phyloP scores from a whole-genome alignment of 164 flowering plant genomes.

The Brasenia schreberi region DNA sequence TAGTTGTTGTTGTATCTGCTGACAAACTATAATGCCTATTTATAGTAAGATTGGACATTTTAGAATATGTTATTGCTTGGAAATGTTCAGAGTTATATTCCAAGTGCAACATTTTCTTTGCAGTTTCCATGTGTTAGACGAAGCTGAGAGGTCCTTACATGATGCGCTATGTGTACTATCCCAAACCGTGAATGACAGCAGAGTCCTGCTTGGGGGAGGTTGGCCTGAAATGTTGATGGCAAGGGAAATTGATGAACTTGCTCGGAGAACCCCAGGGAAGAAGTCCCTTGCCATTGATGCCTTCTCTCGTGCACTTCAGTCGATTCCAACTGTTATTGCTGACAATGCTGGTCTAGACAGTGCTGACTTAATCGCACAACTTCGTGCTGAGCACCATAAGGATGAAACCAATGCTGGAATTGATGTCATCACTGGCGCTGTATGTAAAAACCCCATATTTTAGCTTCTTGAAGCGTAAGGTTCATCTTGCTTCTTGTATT shows the following conservation, averaged over 20 bases:
- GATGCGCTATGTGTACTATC: constrained; percentile 97
- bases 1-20: too few species aligned
- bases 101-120: constrained; percentile 5
- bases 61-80: too few species aligned
- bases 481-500: background rate
- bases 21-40: too few species aligned
- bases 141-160: constrained; percentile 95
- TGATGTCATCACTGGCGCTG: constrained; percentile 88
- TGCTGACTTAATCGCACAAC: constrained; percentile 83
- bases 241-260: constrained; percentile 89
- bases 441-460: constrained; percentile 23
- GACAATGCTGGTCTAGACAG: constrained; percentile 99
- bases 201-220: constrained; percentile 93
- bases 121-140: constrained; percentile 92
- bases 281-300: constrained; percentile 96
- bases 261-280: constrained; percentile 89
- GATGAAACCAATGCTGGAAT: constrained; percentile 76
- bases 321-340: constrained; percentile 89
- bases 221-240: constrained; percentile 99
- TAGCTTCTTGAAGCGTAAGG: background rate
- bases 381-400: constrained; percentile 95
- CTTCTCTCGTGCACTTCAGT: constrained; percentile 71
- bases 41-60: too few species aligned
- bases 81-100: too few species aligned
- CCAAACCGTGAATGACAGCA: constrained; percentile 86